Conservation (phyloP, 495 filamentous ascomycete genomes). For the Lasiosphaeria hispida region DNA sequence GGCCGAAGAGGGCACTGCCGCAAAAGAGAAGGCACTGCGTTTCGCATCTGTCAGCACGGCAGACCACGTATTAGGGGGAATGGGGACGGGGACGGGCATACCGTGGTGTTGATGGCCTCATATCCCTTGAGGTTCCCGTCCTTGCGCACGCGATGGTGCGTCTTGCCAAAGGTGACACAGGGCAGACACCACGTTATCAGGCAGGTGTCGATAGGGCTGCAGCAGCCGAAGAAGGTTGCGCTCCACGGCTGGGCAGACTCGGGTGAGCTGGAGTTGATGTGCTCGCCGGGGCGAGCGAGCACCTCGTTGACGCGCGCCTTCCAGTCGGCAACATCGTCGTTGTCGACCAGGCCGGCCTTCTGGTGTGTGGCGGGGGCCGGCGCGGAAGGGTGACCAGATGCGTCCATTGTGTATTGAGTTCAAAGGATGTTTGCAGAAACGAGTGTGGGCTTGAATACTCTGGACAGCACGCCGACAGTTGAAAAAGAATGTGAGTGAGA, state of each 20-base stretch:
- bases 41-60: not conserved
- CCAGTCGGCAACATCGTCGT: slow-evolving; percentile 35
- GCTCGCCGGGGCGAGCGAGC: slow-evolving; percentile 28
- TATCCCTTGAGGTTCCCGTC: slow-evolving; percentile 40
- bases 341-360: slow-evolving; percentile 22
- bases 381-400: too few relatives aligned
- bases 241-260: slow-evolving; percentile 29
- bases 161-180: slow-evolving; percentile 49
- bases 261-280: slow-evolving; percentile 33
- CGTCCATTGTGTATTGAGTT: slow-evolving; percentile 7
- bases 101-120: slow-evolving; percentile 42
- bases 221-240: slow-evolving; percentile 36
- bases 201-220: slow-evolving; percentile 38
- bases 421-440: too few relatives aligned
- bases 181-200: slow-evolving; percentile 41
- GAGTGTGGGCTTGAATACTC: too few relatives aligned
- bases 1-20: slow-evolving; percentile 29
- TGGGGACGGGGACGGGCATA: slow-evolving; percentile 21
- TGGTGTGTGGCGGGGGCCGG: slow-evolving; percentile 16
- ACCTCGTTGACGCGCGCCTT: slow-evolving; percentile 33
- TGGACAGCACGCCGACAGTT: too few relatives aligned
- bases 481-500: too few relatives aligned
- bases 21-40: slow-evolving; percentile 37
- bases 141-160: slow-evolving; percentile 43
- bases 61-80: not conserved